A percentile compares a stretch with the other conserved stretches of the same genome.
Conservation (phyloP, 139 green algal genomes). For the Chlorella ohadii region DNA sequence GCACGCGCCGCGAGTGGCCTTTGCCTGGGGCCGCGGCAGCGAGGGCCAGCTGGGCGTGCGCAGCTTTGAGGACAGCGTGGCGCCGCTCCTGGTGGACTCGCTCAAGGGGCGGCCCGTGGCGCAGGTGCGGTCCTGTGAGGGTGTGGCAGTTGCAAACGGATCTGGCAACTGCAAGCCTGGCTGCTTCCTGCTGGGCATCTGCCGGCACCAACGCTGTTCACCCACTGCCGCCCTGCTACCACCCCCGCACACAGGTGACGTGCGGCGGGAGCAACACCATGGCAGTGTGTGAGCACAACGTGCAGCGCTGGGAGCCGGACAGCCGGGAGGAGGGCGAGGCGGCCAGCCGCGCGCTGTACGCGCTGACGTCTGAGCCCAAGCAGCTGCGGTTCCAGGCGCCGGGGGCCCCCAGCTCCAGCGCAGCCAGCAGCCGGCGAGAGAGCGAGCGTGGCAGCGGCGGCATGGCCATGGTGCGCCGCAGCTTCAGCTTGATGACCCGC, state of each 20-base stretch:
- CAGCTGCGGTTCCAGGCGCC: conserved; percentile 8
- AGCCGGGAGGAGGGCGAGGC: conserved; percentile 37
- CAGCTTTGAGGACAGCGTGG: conserved; percentile 49
- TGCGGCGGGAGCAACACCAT: conserved; percentile 70
- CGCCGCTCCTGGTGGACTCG: conserved; percentile 57
- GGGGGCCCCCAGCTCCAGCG: not conserved
- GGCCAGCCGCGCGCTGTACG: conserved; percentile 26
- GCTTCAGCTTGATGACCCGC: not conserved
- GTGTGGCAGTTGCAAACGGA: no score
- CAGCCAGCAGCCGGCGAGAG: not conserved
- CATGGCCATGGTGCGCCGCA: conserved; percentile 4
- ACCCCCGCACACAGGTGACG: no score
- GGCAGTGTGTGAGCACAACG: conserved; percentile 73
- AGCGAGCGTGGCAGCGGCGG: not conserved
- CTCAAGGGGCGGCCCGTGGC: conserved; percentile 45
- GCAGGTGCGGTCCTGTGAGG: conserved; percentile 34
- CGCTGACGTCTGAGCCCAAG: conserved; percentile 23
- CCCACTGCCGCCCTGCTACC: no score
- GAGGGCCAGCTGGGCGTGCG: conserved; percentile 80
- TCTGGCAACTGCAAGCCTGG: no score
- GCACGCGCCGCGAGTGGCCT: conserved; percentile 40
- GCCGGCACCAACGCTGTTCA: no score
- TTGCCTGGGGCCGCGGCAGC: conserved; percentile 75
- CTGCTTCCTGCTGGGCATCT: no score
- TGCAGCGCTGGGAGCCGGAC: conserved; percentile 40